Conservation (phyloP, 1,284 basidiomycete species). For the Hypsizygus ulmarius region DNA sequence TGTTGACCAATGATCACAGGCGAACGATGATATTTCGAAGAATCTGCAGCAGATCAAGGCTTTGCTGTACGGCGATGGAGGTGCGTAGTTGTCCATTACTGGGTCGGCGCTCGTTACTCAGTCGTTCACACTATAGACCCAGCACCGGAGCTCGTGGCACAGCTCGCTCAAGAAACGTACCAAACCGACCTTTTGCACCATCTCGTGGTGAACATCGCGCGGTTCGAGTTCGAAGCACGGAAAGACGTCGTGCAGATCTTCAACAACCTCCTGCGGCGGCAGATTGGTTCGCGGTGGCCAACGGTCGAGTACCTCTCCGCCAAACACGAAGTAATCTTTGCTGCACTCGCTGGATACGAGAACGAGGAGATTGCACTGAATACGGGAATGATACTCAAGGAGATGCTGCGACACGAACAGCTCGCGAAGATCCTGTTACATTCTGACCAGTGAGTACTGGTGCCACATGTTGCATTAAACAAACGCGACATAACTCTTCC, state of each 20-base stretch:
- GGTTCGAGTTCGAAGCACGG: conserved; percentile 94
- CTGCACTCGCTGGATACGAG: conserved; percentile 85
- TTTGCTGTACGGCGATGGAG: conserved; percentile 85
- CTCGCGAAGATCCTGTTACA: conserved; percentile 89
- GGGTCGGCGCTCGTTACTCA: conserved; percentile 1
- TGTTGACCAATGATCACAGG: conserved; percentile 42
- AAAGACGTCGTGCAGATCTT: conserved; percentile 98
- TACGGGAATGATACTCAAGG: conserved; percentile 96
- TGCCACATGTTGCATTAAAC: not conserved
- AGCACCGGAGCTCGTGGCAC: conserved; percentile 83
- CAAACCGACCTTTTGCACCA: conserved; percentile 83
- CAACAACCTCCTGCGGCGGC: conserved; percentile 90
- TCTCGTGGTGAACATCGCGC: conserved; percentile 79
- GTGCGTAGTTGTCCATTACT: conserved; percentile 38
- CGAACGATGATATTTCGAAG: conserved; percentile 86
- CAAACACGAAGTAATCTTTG: conserved; percentile 88
- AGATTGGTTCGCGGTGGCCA: conserved; percentile 90
- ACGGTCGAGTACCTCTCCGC: conserved; percentile 92
- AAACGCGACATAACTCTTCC: conserved; percentile 10
- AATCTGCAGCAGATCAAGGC: conserved; percentile 86
- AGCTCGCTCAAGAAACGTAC: conserved; percentile 96
- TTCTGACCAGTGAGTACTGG: conserved; percentile 79
- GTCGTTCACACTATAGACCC: conserved; percentile 50
- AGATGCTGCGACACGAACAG: conserved; percentile 94
- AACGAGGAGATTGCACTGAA: conserved; percentile 96